Evolutionary conservation across 2,329 filamentous ascomycete genomes (phyloP), one percentile per base, ranked within the genome.

Genomic region (Cladorrhinum sp.): DNA sequence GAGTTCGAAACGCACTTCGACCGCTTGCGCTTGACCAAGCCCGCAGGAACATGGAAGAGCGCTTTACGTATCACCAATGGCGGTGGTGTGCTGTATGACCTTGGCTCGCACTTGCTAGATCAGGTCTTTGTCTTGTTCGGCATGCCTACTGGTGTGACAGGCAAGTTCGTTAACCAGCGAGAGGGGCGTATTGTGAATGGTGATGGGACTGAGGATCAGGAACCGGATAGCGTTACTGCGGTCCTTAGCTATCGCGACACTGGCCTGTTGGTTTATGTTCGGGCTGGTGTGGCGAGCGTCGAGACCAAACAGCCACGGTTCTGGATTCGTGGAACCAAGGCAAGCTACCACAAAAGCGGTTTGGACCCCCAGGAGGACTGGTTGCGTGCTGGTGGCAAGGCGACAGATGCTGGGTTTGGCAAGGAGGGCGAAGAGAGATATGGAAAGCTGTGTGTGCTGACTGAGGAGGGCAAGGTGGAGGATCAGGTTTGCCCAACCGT

Each of bases 1-100:
- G 90, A 93, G 75, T 91, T 89, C 69, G 85, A 92, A 73, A 89
- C 88, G 22, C 90, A 93, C 76, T 93, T 93, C 70, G 91, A 93
- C 73, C 85, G 90, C 18, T 87, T 89, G 75, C 83, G 86, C 18
- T 79, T 87, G 13, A 78, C 80, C 27, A 77, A 81, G 41, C 83
- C 86, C 25, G 49, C 85, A 23, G 71, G 78, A 59, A 80, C 76
- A 54, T 93, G 90, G 90, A 92, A 92, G 78, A 83, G 80, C 41
- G 73, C 72, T 13, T 78, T 89, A 57, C 75, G 79, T 27, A 82
- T 88, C 68, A 72, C 76, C 18, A 79, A 86, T 16, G 90, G 86
- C 10, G 86, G 87, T 41, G 87, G 88, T 36, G 86, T 79, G 22
- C 77, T 92, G 22, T 93, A 88, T 69, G 90, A 93, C 68, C 79